Evolutionary conservation across 192 early-diverging fungal genomes (phyloP).

Genomic region (Cladochytrium replicatum): DNA sequence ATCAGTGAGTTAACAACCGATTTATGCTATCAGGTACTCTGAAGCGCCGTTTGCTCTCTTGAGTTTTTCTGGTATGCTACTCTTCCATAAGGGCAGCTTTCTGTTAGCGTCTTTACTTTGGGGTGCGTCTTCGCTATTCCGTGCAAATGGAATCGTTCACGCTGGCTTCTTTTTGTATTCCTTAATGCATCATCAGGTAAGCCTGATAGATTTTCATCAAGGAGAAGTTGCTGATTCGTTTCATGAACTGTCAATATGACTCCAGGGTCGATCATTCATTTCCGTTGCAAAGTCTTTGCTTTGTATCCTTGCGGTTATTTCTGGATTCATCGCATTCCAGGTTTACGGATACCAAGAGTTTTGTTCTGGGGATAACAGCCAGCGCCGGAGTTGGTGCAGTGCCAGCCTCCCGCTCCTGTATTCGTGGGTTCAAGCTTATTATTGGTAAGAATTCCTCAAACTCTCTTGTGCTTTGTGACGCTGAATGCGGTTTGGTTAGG

Average conservation of each 20-base stretch:
- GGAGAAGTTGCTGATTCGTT: constrained; percentile 17
- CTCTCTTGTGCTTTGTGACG: not conserved
- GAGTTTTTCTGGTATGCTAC: constrained; percentile 69
- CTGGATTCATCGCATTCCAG: constrained; percentile 56
- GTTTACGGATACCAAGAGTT: constrained; percentile 47
- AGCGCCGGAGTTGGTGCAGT: constrained; percentile 59
- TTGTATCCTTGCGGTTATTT: constrained; percentile 26
- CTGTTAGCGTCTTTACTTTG: constrained; percentile 56
- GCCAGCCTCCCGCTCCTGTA: constrained; percentile 54
- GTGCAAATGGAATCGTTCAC: constrained; percentile 76
- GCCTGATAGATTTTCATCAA: constrained; percentile 3
- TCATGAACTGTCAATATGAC: constrained; percentile 15
- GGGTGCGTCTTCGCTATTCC: constrained; percentile 44
- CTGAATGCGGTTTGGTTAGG: constrained; percentile 31
- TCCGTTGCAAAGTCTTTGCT: constrained; percentile 17
- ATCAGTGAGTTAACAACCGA: not conserved
- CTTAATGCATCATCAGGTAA: constrained; percentile 12
- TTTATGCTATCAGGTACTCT: constrained; percentile 39
- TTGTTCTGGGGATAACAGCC: constrained; percentile 32
- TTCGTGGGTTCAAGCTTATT: constrained; percentile 71
- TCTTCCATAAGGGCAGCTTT: constrained; percentile 29
- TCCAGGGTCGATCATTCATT: constrained; percentile 5
- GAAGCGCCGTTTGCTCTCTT: constrained; percentile 77
- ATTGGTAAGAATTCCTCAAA: constrained; percentile 60
- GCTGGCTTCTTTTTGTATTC: constrained; percentile 74